Evolutionary conservation across 306 rosid genomes (phyloP), one percentile per base, ranked within the genome.

Genomic region (Morella rubra): DNA sequence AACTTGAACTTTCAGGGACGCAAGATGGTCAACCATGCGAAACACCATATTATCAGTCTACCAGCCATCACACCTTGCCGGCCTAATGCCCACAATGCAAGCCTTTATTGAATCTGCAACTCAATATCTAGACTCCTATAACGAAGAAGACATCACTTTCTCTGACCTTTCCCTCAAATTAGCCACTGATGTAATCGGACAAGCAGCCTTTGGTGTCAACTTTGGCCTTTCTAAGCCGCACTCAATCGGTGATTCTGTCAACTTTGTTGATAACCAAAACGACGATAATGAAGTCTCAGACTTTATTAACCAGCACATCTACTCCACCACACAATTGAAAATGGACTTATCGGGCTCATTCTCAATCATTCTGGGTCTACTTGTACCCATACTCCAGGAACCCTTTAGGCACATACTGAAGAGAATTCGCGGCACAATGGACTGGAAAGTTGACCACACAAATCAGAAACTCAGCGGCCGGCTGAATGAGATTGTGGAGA

Each of bases 291-390:
- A 78, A 78, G 96, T 92, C 22, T 85, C 97, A 0, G 92, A 92
- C 70, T 92, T 95, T 73, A 89, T 92, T 69, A 87, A 91, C 61
- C 88, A 95, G 79, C 96, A 92, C 69, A 83, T 95, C 10, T 95
- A 90, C 83, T 90, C 97, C 54, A 92, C 97, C 52, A 85, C 97
- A 3, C 93, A 92, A 52, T 91, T 95, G 8, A 95, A 91, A 85
- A 91, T 95, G 97, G 99, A 95, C 79, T 73, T 95, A 44, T 85
- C 99, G 2, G 99, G 97, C 67, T 92, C 97, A 27, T 85, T 95
- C 27, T 95, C 99, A 12, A 95, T 95, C 85, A 92, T 92, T 44
- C 66, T 96, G 9, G 99, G 99, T 12, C 77, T 96, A 20, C 93
- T 96, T 66, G 50, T 87, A 16, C 99, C 98, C 5, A 61, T 90